phyloP scores from a whole-genome alignment of 1,284 basidiomycete species.

The Athelia psychrophila region DNA sequence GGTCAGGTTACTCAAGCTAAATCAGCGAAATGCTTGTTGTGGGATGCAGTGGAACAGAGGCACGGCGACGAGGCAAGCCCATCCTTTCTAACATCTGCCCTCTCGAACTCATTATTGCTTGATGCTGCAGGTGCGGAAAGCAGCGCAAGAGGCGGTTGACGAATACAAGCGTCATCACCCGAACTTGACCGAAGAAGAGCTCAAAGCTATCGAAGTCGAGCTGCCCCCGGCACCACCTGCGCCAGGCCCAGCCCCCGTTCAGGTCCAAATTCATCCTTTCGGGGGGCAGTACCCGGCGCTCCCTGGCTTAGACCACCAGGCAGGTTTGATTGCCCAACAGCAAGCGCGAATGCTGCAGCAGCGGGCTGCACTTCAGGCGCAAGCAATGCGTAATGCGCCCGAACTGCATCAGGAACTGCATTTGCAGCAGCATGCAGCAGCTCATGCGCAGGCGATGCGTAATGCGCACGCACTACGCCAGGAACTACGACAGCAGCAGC shows the following conservation, averaged over 20 bases:
- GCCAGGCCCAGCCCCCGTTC: slow-evolving; percentile 6
- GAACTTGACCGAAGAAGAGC: slow-evolving; percentile 48
- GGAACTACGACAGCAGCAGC: too few relatives aligned
- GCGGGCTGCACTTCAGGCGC: too few relatives aligned
- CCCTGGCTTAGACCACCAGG: too few relatives aligned
- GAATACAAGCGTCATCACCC: slow-evolving; percentile 57
- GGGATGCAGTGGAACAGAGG: slow-evolving; percentile 66
- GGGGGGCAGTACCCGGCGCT: too few relatives aligned
- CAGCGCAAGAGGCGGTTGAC: slow-evolving; percentile 61
- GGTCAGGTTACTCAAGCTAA: slow-evolving; percentile 18
- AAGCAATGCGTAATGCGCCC: too few relatives aligned
- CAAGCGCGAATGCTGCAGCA: too few relatives aligned
- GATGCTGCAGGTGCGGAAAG: slow-evolving; percentile 56
- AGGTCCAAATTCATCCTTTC: neutral
- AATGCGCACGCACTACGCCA: too few relatives aligned
- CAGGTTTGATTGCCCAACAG: too few relatives aligned
- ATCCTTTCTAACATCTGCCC: neutral
- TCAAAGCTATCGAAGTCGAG: slow-evolving; percentile 45
- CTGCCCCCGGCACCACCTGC: slow-evolving; percentile 35
- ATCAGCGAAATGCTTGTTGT: slow-evolving; percentile 58
- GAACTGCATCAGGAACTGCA: too few relatives aligned
- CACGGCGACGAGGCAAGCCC: slow-evolving; percentile 60
- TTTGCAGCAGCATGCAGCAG: too few relatives aligned
- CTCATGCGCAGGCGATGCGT: too few relatives aligned
- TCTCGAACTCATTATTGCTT: slow-evolving; percentile 1